Evolutionary conservation across 345 rosid genomes (phyloP).

Genomic region (Limnanthes douglasii): DNA sequence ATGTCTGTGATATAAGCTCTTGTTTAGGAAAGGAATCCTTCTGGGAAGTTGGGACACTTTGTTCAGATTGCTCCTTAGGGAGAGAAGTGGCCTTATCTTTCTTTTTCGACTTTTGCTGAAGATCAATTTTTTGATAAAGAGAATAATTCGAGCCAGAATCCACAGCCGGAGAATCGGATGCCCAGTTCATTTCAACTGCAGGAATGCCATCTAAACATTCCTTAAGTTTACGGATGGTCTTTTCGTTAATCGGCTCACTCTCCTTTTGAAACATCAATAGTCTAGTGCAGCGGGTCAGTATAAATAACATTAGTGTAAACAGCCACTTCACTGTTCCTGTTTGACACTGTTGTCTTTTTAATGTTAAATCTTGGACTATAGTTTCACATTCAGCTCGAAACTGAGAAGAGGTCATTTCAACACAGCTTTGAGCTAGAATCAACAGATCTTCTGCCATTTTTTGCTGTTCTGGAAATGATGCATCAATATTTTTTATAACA

Average conservation of each 20-base stretch:
- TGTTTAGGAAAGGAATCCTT: slow-evolving; percentile 13
- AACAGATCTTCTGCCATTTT: slow-evolving; percentile 46
- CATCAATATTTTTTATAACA: slow-evolving; percentile 33
- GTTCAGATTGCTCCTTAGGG: slow-evolving; percentile 13
- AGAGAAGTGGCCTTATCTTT: slow-evolving; percentile 17
- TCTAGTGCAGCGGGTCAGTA: slow-evolving; percentile 73
- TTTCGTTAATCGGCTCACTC: slow-evolving; percentile 46
- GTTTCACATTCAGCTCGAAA: slow-evolving; percentile 53
- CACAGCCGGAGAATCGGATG: slow-evolving; percentile 17
- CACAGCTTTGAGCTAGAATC: slow-evolving; percentile 33
- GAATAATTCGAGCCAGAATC: slow-evolving; percentile 23
- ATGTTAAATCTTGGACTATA: slow-evolving; percentile 54
- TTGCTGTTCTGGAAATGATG: slow-evolving; percentile 33
- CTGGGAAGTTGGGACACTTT: slow-evolving; percentile 15
- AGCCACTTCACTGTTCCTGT: slow-evolving; percentile 55
- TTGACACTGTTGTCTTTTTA: slow-evolving; percentile 55
- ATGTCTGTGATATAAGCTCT: slow-evolving; percentile 14
- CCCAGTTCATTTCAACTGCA: slow-evolving; percentile 53
- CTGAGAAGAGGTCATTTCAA: slow-evolving; percentile 42
- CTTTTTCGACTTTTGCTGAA: slow-evolving; percentile 9
- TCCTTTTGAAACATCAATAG: slow-evolving; percentile 63
- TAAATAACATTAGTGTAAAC: slow-evolving; percentile 57
- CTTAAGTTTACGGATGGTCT: slow-evolving; percentile 45
- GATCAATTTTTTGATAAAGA: slow-evolving; percentile 16
- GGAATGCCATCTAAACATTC: slow-evolving; percentile 70